Base-by-base conservation (phyloP, 108 stramenopile genomes). In the Pinguiococcus pyrenoidosus region DNA sequence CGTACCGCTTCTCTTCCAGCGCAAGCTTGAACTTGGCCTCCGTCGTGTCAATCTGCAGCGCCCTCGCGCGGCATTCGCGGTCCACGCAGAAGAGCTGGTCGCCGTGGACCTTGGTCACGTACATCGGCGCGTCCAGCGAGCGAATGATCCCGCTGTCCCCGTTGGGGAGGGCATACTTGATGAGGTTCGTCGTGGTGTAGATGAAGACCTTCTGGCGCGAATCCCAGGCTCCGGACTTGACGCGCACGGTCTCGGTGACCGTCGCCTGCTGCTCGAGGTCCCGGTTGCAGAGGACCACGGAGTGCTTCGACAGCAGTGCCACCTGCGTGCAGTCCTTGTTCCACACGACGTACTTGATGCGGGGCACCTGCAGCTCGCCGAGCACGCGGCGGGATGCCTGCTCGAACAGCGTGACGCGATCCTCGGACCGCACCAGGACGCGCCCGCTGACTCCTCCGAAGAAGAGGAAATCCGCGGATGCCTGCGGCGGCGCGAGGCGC, bases 101-200 rank as follows among this genome's bases (percentile, higher is more conserved):
- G 51, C 89, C 85, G 22, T 79, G 67, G 23, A 81, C 82, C 47
- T 84, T 77, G 58, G 81, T 83, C 17, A 88, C 78, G 68, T 98
- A 98, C 25, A 98, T 56, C 6, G 91, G 91, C 14, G 78, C 71
- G 54, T 92, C 92, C 54, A 98, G 67, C 3, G 90, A 89, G 27
- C 96, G 90, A 52, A 98, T 87, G 37, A 91, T 91, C 16, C 96
- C 96, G 33, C 78, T 83, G 64, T 97, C 96, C 8, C 96, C 92
- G 30, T 82, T 84, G 9, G 91, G 80, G 26, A 97, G 73, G 35
- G 82, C 78, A 70, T 97, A 97, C 66, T 98, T 98, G 59, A 98
- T 80, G 69, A 95, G 96, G 73, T 92, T 84, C 56, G 87, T 72
- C 29, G 96, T 98, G 17, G 88, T 88, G 75, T 91, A 98, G 34